Base-by-base conservation (phyloP, 345 rosid genomes). In the Gossypium raimondii region DNA sequence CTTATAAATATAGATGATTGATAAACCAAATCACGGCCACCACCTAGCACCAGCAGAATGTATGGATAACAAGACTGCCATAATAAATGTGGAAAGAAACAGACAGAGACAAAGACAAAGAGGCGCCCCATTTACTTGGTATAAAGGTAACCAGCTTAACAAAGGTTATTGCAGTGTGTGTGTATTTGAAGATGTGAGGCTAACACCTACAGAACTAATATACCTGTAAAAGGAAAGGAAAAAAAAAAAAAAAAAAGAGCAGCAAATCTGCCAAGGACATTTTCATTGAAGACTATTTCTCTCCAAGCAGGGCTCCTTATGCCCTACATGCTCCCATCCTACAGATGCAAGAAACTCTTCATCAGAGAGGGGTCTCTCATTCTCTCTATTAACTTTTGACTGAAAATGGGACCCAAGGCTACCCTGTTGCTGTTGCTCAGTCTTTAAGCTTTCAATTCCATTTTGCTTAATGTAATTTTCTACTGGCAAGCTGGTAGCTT, bases 331-430 rank as follows among this genome's bases (percentile, higher is more conserved):
- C 34, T 48, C 69, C 85, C 86, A 81, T 17, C 85, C 83, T 6
- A 85, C 63, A 10, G 84, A 78, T 27, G 74, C 85, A 27, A 80
- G 74, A 75, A 79, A 74, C 18, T 79, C 85, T 67, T 86, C 92
- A 38, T 83, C 85, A 2, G 84, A 72, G 58, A 79, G 51, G n/a
- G 44, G 78, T 76, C 76, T 84, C 65, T 72, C 77, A 45, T 59
- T 76, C 20, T 80, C 84, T 10, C 71, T 84, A 59, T 44, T 59
- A 20, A 57, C 16, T 69, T 68, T 77, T 41, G 81, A 59, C 11
- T 59, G 72, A 14, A 59, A 20, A 78, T 73, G 65, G 48, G 85
- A 78, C 45, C 69, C 52, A 56, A 55, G 65, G 58, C 75, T 77
- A 61, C 48, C 79, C 67, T 66, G 78, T 45, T 81, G 78, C 47